Base-by-base conservation (phyloP, 805 yeast genomes). In the Cyberlindnera petersonii region DNA sequence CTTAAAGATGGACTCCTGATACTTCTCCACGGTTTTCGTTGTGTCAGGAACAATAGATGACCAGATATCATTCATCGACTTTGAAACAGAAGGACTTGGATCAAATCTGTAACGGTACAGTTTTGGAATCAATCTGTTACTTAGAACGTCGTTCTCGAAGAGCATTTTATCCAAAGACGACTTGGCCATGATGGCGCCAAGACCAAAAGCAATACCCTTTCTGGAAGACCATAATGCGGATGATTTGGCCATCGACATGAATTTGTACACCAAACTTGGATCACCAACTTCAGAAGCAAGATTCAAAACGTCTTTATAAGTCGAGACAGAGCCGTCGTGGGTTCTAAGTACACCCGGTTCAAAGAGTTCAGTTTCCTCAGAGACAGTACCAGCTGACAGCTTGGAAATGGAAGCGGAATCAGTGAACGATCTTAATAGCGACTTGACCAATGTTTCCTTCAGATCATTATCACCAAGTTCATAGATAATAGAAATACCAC, bases 241-340 rank as follows among this genome's bases (percentile, higher is more conserved):
- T 37, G 81, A 82, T 46, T 86, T 82, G 0, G 97, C 95, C 40
- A 91, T 64, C 0, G 95, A 79, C 96, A 91, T 87, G 58, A 91
- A 91, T 56, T 87, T 86, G 62, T 91, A 91, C 5, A 91, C 96
- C 48, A 91, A 72, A 48, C 93, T 76, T 11, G 98, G 96, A 60
- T 91, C 96, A 21, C 98, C 98, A 9, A 88, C 94, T 56, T 91
- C 98, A 1, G 93, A 78, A 0, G 98, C 97, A 35, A 91, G 67
- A 51, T 69, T 85, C 50, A 91, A 68, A 22, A 91, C 86, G 60
- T 91, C 98, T 52, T 83, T 86, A 58, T 91, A 91, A 0, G 98
- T 89, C 0, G 95, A 84, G 4, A 91, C 79, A 0, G 95, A 84
- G 1, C 91, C 88, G 45, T 85, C 93, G 33, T 81, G 82, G 0